A percentile compares a stretch with the other conserved stretches of the same genome.
Evolutionary conservation across 176 grass and related monocot species (phyloP).

Genomic region (Elaeis guineensis): DNA sequence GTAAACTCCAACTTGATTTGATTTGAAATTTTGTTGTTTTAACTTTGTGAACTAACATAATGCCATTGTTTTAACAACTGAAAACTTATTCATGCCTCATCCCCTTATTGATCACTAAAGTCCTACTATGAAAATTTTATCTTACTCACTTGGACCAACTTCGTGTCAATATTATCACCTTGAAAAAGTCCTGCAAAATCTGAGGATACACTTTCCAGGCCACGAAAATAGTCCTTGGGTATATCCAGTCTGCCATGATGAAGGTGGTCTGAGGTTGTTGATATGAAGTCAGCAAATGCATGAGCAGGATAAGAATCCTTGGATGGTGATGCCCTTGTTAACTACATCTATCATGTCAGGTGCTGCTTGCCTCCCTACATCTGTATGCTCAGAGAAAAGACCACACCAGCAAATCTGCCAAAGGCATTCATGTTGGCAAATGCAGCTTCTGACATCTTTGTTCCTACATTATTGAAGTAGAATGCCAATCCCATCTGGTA

Average conservation of each 20-base stretch:
- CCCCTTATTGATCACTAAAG: too few relatives aligned
- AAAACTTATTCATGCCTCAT: too few relatives aligned
- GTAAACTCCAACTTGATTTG: too few relatives aligned
- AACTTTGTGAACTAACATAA: too few relatives aligned
- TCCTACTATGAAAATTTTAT: too few relatives aligned
- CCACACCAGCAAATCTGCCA: conserved; percentile 39
- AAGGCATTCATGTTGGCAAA: conserved; percentile 51
- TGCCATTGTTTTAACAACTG: too few relatives aligned
- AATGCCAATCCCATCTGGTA: conserved; percentile 56
- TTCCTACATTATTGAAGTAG: conserved; percentile 20
- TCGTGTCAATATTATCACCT: conserved; percentile 37
- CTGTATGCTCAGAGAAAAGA: conserved; percentile 44
- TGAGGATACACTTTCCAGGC: conserved; percentile 26
- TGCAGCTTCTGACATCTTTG: conserved; percentile 39
- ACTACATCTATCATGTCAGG: conserved; percentile 29
- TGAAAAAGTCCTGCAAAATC: conserved; percentile 31
- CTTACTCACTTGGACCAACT: conserved; percentile 22
- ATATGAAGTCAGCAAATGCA: conserved; percentile 16
- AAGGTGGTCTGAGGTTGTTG: conserved; percentile 20
- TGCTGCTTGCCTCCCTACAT: conserved; percentile 4
- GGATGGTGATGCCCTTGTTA: conserved; percentile 45
- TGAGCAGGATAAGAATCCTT: conserved; percentile 27
- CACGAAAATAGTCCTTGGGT: conserved; percentile 30
- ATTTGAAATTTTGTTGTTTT: too few relatives aligned
- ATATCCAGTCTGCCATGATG: conserved; percentile 18